phyloP scores from a whole-genome alignment of 2,329 filamentous ascomycete species.

The Colletotrichum sp. region DNA sequence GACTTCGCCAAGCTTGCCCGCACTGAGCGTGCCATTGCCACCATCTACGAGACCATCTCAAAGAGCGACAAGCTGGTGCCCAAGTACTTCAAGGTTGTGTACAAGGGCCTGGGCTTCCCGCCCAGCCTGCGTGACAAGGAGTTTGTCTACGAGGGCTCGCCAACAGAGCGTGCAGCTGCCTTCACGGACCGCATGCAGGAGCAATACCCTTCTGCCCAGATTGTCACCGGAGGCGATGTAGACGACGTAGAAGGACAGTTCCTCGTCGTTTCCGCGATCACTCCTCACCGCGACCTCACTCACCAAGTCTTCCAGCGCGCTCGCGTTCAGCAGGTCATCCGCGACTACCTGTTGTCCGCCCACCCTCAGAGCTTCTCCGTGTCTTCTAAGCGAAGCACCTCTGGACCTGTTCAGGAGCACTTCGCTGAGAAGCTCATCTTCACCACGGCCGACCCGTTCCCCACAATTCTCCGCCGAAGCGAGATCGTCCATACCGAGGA shows the following conservation, averaged over 20 bases:
- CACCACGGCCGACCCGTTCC: slow-evolving; percentile 84
- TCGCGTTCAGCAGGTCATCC: slow-evolving; percentile 80
- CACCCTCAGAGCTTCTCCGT: slow-evolving; percentile 81
- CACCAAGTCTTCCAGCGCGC: slow-evolving; percentile 89
- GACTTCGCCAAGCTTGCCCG: slow-evolving; percentile 92
- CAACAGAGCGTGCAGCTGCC: slow-evolving; percentile 75
- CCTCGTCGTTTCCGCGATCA: slow-evolving; percentile 80
- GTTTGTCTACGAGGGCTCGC: slow-evolving; percentile 86
- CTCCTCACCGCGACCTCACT: slow-evolving; percentile 78
- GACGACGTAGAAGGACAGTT: slow-evolving; percentile 92
- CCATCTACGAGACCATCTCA: slow-evolving; percentile 86
- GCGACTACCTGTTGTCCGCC: slow-evolving; percentile 85
- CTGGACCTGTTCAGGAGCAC: slow-evolving; percentile 73
- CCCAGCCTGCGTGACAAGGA: slow-evolving; percentile 83
- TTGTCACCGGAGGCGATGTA: slow-evolving; percentile 70
- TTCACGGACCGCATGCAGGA: slow-evolving; percentile 94
- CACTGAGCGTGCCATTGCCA: slow-evolving; percentile 87
- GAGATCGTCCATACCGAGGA: slow-evolving; percentile 77
- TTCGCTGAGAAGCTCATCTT: slow-evolving; percentile 85
- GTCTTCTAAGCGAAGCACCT: slow-evolving; percentile 73
- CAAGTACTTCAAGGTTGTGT: slow-evolving; percentile 90
- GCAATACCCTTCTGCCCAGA: slow-evolving; percentile 84
- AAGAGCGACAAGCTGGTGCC: slow-evolving; percentile 80
- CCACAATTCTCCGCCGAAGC: slow-evolving; percentile 86
- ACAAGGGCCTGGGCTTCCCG: slow-evolving; percentile 89